Base-by-base conservation (phyloP, 352 stramenopile genomes). In the Plasmopara muralis region DNA sequence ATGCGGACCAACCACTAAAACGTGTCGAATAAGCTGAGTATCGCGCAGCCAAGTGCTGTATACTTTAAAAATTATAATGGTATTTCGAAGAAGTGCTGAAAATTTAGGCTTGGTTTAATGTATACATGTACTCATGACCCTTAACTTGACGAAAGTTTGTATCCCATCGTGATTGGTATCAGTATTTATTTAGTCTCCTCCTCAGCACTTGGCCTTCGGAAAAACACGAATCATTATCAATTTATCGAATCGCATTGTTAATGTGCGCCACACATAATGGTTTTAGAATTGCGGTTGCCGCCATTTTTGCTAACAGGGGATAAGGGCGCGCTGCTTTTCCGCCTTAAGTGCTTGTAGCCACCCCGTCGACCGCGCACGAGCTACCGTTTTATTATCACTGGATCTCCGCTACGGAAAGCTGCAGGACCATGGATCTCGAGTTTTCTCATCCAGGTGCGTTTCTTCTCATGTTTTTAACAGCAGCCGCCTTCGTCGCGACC, bases 221-320 rank as follows among this genome's bases (percentile, higher is more conserved):
- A 25, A 25, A 25, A 25, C 20, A 1, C 20, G 20, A 25, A 25
- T 25, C 20, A 25, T 25, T 25, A 15, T 45, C 68, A 68, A 85
- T 67, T 80, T 57, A 74, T 57, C 77, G 62, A 87, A 87, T 84
- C 68, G 71, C 9, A 81, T 77, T 71, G 12, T 14, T 5, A 46
- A 55, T 31, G 20, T 45, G 37, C 46, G 31, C 55, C 44, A 59
- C 43, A 51, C 16, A 55, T 51, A 50, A 66, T 40, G 29, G 57
- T 37, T 30, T 48, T 4, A 53, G 35, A 16, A 61, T 47, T 31
- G 45, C 44, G 20, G 38, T 52, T 34, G 34, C 28, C 48, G 52
- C 57, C 61, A 69, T 66, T 69, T 68, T 52, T 47, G 60, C 47
- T 58, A 52, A 55, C 50, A 57, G 48, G 37, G 5, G 53, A 53